These are phyloP conservation scores for Suhomyces sp. DNA, from an alignment of 805 yeast species.

Conservation along the genomic window DNA sequence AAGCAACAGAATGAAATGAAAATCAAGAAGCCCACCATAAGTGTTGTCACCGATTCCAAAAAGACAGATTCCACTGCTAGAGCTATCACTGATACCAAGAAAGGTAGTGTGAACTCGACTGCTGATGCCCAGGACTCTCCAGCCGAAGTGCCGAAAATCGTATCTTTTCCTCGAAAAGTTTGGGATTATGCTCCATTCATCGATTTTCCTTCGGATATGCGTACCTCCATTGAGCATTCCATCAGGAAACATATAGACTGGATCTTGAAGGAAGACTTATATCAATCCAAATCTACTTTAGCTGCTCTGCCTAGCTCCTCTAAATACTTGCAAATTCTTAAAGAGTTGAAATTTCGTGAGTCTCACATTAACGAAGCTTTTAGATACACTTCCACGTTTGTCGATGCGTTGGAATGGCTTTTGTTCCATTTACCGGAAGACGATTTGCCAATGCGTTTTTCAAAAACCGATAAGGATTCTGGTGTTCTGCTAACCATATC, in stretches of 20 bases:
- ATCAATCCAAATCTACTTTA: slow-evolving; percentile 1
- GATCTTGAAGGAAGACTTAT: slow-evolving; percentile 31
- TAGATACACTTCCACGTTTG: slow-evolving; percentile 48
- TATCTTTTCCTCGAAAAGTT: slow-evolving; percentile 48
- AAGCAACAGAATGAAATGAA: slow-evolving; percentile 50
- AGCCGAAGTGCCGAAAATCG: background rate
- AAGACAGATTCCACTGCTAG: slow-evolving; percentile 1
- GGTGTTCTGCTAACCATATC: slow-evolving; percentile 57
- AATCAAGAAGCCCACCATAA: slow-evolving; percentile 43
- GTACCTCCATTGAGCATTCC: slow-evolving; percentile 61
- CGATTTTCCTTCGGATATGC: slow-evolving; percentile 60
- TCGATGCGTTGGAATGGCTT: slow-evolving; percentile 68
- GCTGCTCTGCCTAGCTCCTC: background rate
- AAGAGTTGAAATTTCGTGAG: slow-evolving; percentile 60
- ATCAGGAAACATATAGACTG: slow-evolving; percentile 58
- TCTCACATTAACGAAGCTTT: slow-evolving; percentile 73
- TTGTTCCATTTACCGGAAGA: slow-evolving; percentile 91
- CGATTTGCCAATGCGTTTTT: slow-evolving; percentile 72
- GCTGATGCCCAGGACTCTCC: background rate
- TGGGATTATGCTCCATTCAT: slow-evolving; percentile 73
- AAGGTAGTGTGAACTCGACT: slow-evolving; percentile 10
- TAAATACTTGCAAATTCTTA: slow-evolving; percentile 9
- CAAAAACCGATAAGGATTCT: slow-evolving; percentile 55
- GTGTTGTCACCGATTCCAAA: slow-evolving; percentile 24
- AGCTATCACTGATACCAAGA: slow-evolving; percentile 7